These are phyloP conservation scores for Phytophthora multivora DNA, from an alignment of 352 stramenopile species.

Conservation along the genomic window DNA sequence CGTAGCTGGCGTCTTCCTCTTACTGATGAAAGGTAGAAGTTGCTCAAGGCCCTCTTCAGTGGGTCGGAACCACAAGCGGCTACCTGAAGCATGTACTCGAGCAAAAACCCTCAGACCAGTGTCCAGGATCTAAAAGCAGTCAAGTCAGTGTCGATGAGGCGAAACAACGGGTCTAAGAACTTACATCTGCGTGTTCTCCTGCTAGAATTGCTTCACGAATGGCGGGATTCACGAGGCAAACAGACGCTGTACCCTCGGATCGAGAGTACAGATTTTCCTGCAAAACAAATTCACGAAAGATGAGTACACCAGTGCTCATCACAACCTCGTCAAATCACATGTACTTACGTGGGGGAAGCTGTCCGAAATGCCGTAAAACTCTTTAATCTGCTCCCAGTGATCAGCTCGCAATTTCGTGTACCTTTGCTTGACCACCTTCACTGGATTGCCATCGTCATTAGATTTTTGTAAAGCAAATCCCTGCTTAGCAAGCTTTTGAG, in stretches of 20 bases:
- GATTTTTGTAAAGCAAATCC: neutral
- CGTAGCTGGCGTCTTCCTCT: constrained; percentile 46
- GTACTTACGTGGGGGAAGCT: constrained; percentile 51
- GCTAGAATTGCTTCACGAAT: constrained; percentile 58
- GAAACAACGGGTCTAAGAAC: neutral
- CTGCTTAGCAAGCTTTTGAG: constrained; percentile 14
- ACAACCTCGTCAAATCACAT: neutral
- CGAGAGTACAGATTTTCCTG: constrained; percentile 67
- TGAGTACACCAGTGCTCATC: neutral
- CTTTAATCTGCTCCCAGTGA: constrained; percentile 60
- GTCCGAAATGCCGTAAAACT: constrained; percentile 74
- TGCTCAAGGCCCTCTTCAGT: constrained; percentile 80
- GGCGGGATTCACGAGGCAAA: constrained; percentile 64
- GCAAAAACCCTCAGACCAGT: constrained; percentile 90
- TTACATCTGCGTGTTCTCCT: constrained; percentile 56
- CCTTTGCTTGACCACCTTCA: constrained; percentile 35
- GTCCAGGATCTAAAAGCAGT: constrained; percentile 68
- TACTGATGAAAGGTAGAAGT: constrained; percentile 83
- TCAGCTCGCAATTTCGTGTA: constrained; percentile 59
- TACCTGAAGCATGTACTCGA: constrained; percentile 52
- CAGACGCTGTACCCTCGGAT: constrained; percentile 65
- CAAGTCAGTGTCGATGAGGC: neutral
- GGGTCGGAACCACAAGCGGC: constrained; percentile 68
- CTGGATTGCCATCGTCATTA: constrained; percentile 6
- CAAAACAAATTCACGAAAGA: neutral